Evolutionary conservation across 306 rosid genomes (phyloP), one percentile per base, ranked within the genome.

Genomic region (Begonia masoniana): DNA sequence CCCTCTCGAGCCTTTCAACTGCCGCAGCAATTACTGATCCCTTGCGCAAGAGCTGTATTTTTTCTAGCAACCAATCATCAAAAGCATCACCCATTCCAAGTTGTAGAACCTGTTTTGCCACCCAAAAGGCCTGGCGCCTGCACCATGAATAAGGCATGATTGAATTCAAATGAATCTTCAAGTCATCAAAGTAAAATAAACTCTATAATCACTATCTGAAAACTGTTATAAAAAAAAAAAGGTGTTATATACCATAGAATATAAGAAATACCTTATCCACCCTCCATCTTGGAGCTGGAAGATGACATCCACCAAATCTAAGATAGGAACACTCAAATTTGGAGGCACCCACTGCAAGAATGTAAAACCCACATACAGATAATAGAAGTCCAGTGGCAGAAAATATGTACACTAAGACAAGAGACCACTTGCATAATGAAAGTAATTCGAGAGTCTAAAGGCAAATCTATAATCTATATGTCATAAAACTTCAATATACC

Each of bases 81-180:
- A 92, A 87, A 71, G 99, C 99, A 71, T 92, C 99, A 50, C 99
- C 99, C 99, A 92, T 92, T 52, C 99, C 96, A 50, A 92, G 73
- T 67, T 92, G 99, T 57, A 92, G 82, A 57, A 92, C 64, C 69
- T 92, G 96, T 76, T 92, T 92, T 53, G 95, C 96, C 59, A 87
- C 99, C 99, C 99, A 92, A 57, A 92, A 92, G 55, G 99, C 99
- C 71, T 92, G 69, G 55, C 99, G 70, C 82, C 99, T 92, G 65
- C 50, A 63, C 8, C 39, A 31, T 0, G 9, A 31, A 31, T 31
- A 31, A 2, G 39, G 8, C 39, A 31, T 31, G 39, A 31, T 31
- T 31, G 39, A 31, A 31, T 31, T 31, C 39, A 31, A 31, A 4
- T 4, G 39, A 31, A 31, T 5, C 39, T 31, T 31, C 39, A 31